These are phyloP conservation scores for Cryptococcus hybrid DNA, from an alignment of 1,284 basidiomycete genomes.

Conservation along the genomic window DNA sequence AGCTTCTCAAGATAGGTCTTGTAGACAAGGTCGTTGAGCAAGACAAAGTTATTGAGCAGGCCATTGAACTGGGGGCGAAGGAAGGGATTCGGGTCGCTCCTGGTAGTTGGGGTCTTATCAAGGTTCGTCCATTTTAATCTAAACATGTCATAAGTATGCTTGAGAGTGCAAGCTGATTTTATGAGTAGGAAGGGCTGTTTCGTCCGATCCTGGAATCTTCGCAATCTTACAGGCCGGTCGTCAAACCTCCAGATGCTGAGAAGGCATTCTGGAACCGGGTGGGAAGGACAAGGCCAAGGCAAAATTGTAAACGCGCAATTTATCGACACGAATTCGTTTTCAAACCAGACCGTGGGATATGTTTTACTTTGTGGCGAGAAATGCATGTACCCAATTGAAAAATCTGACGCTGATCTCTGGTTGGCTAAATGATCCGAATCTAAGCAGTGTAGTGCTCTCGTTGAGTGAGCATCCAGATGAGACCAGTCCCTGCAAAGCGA, in stretches of 20 bases:
- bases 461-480: slow-evolving; percentile 35
- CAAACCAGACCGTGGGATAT: neutral
- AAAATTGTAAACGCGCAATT: slow-evolving; percentile 20
- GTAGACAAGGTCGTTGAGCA: slow-evolving; percentile 66
- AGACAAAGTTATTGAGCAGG: slow-evolving; percentile 58
- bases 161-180: neutral
- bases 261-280: slow-evolving; percentile 34
- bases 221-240: slow-evolving; percentile 30
- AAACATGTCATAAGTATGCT: neutral
- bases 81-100: slow-evolving; percentile 49
- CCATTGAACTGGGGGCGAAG: slow-evolving; percentile 49
- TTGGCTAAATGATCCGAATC: neutral
- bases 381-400: no score
- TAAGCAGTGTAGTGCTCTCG: slow-evolving; percentile 27
- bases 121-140: slow-evolving; percentile 38
- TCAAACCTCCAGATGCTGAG: slow-evolving; percentile 22
- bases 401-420: no score
- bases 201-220: slow-evolving; percentile 47
- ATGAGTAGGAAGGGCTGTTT: slow-evolving; percentile 52
- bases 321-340: no score
- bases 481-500: slow-evolving; percentile 15
- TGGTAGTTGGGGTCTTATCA: slow-evolving; percentile 56
- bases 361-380: neutral
- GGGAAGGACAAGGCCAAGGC: slow-evolving; percentile 20
- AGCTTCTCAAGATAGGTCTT: slow-evolving; percentile 66